Evolutionary conservation across 257 asterid genomes (phyloP), one percentile per base, ranked within the genome.

Genomic region (Oldenlandia corymbosa): DNA sequence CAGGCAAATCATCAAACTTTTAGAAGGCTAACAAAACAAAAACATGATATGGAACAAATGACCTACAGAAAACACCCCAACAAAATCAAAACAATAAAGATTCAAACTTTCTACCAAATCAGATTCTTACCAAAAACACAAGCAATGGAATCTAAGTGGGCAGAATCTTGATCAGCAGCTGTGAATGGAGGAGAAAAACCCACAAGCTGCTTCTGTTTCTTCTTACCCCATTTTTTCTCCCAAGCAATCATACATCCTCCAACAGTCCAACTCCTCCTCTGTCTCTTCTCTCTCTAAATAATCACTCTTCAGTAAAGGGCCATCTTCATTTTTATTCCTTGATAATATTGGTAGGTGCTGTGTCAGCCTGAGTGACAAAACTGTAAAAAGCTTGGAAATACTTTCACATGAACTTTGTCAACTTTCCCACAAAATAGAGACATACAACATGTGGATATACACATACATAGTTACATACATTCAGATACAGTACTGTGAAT

Each of bases 131-230:
- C 67, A 48, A 46, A 51, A 54, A 37, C 62, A 62, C 32, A 57
- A 66, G 31, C 45, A 70, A 20, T 54, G 32, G 30, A 73, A 49
- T 58, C 46, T 39, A 60, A 53, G 62, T 32, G 47, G n/a, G 36
- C 78, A 72, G 71, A 74, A 62, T 76, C 77, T 81, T 73, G 73
- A 71, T 73, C 75, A 83, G 90, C 87, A 83, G 91, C 91, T 73
- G 81, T 63, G 82, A 80, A 69, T 74, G 63, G n/a, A n/a, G n/a
- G n/a, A 67, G 62, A 78, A 30, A 66, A 79, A 78, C 43, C 77
- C 77, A 67, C 71, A 45, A 83, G 86, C 94, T 78, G 89, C 89
- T 61, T 75, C 41, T 63, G 36, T 64, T 71, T 62, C 68, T 70
- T 68, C 63, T 78, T 70, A 81, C 79, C 78, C 89, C 87, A 83